Conservation (phyloP, 2,329 filamentous ascomycete genomes). For the Blastomyces percursus region DNA sequence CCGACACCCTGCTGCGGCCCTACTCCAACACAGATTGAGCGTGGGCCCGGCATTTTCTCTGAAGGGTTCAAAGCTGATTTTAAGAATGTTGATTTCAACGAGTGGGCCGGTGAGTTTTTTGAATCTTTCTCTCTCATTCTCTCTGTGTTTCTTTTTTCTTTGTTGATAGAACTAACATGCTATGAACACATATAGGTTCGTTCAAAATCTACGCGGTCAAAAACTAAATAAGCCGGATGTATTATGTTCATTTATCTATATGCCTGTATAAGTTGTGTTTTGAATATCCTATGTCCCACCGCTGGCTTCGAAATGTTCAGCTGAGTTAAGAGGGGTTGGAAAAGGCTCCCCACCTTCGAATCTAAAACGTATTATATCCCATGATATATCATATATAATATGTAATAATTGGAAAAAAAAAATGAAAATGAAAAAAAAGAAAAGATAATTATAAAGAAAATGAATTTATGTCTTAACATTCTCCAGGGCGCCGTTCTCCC, state of each 20-base stretch:
- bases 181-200: conserved; percentile 26
- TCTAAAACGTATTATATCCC: no score
- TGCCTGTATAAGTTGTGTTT: not conserved
- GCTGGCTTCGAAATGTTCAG: no score
- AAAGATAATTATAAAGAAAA: no score
- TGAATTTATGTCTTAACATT: no score
- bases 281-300: no score
- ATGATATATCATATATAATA: no score
- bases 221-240: conserved; percentile 27
- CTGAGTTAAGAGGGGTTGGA: no score
- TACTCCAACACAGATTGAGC: not conserved
- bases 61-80: conserved; percentile 6
- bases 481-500: no score
- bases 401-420: no score
- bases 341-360: no score
- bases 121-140: not conserved
- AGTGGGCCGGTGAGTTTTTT: conserved; percentile 39
- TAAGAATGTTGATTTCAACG: conserved; percentile 37
- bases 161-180: not conserved
- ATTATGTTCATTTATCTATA: not conserved
- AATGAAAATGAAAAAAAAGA: no score
- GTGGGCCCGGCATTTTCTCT: not conserved
- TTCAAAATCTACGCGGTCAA: conserved; percentile 45
- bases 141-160: not conserved
- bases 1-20: not conserved